Evolutionary conservation across 2,329 filamentous ascomycete species (phyloP).

Genomic region (Fusarium illudens): DNA sequence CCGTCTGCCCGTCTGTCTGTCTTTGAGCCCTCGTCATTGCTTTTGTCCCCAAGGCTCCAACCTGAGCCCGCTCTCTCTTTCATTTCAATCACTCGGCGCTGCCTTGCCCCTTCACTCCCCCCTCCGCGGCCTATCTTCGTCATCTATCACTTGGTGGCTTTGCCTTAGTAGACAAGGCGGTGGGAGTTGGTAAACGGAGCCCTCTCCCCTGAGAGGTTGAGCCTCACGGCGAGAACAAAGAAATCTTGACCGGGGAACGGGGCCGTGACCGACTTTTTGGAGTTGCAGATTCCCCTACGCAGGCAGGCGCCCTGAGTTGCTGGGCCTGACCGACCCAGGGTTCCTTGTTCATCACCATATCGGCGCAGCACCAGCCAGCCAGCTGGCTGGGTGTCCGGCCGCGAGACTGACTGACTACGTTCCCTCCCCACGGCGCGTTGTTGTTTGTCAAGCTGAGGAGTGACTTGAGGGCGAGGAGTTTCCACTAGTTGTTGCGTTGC

Average conservation of each 20-base stretch:
- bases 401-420: constrained; percentile 28
- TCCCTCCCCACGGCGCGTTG: constrained; percentile 23
- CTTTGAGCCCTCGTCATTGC: constrained; percentile 25
- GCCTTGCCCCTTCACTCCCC: constrained; percentile 10
- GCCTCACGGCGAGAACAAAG: constrained; percentile 36
- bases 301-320: constrained; percentile 19
- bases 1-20: too few species aligned
- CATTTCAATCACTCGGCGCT: constrained; percentile 2
- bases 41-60: constrained; percentile 20
- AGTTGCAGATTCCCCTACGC: constrained; percentile 23
- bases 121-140: constrained; percentile 26
- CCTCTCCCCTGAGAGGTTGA: constrained; percentile 28
- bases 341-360: constrained; percentile 34
- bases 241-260: constrained; percentile 27
- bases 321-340: constrained; percentile 24
- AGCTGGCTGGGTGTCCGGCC: constrained; percentile 12
- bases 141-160: constrained; percentile 44
- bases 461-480: constrained; percentile 36
- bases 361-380: constrained; percentile 4
- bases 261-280: constrained; percentile 37
- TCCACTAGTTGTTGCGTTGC: constrained; percentile 33
- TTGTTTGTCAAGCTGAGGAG: constrained; percentile 43
- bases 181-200: constrained; percentile 37
- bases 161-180: constrained; percentile 36
- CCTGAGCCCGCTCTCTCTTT: constrained; percentile 16